Conservation (phyloP, 1,139 yeast genomes). For the Saccharomyces hybrid region DNA sequence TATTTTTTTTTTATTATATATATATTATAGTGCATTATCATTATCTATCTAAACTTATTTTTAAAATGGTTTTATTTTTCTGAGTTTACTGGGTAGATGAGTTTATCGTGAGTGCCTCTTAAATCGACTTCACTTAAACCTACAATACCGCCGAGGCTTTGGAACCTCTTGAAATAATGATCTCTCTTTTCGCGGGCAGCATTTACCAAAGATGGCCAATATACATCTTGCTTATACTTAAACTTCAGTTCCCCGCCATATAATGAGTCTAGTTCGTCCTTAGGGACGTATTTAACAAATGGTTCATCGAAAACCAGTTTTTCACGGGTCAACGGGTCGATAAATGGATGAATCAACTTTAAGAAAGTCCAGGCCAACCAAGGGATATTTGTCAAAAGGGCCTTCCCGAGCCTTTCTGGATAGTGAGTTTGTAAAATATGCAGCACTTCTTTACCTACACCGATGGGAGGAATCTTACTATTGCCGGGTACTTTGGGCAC, state of each 20-base stretch:
- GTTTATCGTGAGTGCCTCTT: slow-evolving; percentile 47
- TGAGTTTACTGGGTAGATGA: slow-evolving; percentile 35
- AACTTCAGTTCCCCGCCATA: slow-evolving; percentile 82
- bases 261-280: slow-evolving; percentile 69
- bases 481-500: slow-evolving; percentile 45
- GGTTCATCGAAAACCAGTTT: slow-evolving; percentile 88
- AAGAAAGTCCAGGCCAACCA: slow-evolving; percentile 87
- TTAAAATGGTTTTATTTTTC: not conserved
- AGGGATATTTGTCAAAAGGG: slow-evolving; percentile 84
- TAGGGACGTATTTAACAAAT: slow-evolving; percentile 71
- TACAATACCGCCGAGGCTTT: slow-evolving; percentile 56
- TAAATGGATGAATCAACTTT: slow-evolving; percentile 84
- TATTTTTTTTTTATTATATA: slow-evolving; percentile 1
- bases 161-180: slow-evolving; percentile 55
- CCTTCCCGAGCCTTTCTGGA: slow-evolving; percentile 90
- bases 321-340: slow-evolving; percentile 89
- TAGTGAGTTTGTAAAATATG: slow-evolving; percentile 83
- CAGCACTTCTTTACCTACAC: slow-evolving; percentile 66
- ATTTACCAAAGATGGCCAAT: slow-evolving; percentile 67
- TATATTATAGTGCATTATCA: slow-evolving; percentile 1
- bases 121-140: slow-evolving; percentile 82
- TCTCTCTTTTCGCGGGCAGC: slow-evolving; percentile 50
- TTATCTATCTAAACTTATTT: not conserved
- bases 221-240: slow-evolving; percentile 66
- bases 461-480: slow-evolving; percentile 71